phyloP scores from a whole-genome alignment of 768 basidiomycete genomes.

The Termitomyces sp. region DNA sequence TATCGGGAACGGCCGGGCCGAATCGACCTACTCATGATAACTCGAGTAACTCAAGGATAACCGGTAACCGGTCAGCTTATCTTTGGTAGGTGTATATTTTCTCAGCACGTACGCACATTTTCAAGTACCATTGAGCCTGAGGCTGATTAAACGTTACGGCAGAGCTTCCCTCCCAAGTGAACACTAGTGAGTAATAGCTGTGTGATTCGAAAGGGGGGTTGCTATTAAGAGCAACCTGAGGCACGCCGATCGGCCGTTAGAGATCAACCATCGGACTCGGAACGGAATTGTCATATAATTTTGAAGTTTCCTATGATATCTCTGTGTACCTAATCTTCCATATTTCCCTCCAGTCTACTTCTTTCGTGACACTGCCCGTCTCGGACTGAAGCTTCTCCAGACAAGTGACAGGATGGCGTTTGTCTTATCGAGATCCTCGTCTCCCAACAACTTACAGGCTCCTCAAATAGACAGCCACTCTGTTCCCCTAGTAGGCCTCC shows the following conservation, averaged over 20 bases:
- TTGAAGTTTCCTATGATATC: not conserved
- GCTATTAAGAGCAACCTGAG: not conserved
- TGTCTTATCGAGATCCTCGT: constrained; percentile 19
- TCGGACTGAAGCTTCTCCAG: constrained; percentile 3
- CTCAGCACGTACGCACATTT: too few species aligned
- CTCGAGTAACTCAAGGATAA: too few species aligned
- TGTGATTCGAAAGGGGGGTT: not conserved
- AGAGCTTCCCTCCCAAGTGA: too few species aligned
- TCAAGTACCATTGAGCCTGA: too few species aligned
- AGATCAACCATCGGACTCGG: not conserved
- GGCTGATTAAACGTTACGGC: too few species aligned
- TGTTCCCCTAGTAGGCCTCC: not conserved
- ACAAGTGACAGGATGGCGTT: constrained; percentile 16
- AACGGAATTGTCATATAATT: not conserved
- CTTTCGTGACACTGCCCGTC: not conserved
- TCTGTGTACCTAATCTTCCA: not conserved
- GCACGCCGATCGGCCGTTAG: not conserved
- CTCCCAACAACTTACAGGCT: constrained; percentile 2
- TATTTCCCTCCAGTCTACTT: not conserved
- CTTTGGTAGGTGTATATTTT: too few species aligned
- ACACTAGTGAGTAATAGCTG: too few species aligned
- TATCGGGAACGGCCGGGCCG: too few species aligned
- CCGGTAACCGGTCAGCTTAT: too few species aligned
- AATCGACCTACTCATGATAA: too few species aligned
- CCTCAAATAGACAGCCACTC: constrained; percentile 13